These are phyloP conservation scores for Scedosporium aurantiacum DNA, from an alignment of 2,329 filamentous ascomycete species.

Conservation along the genomic window DNA sequence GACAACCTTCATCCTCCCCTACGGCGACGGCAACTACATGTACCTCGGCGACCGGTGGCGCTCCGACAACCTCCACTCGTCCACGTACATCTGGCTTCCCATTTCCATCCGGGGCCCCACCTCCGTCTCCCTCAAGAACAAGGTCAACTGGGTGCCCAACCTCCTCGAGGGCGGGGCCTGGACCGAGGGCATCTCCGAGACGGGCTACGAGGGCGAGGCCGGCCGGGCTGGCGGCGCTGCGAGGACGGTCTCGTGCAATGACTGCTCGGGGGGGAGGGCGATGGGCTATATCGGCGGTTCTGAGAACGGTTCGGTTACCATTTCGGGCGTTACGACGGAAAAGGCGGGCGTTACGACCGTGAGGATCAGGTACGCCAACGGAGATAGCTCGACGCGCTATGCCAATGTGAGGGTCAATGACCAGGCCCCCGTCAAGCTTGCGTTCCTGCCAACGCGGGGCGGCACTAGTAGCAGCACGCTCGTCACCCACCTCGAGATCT, in stretches of 20 bases:
- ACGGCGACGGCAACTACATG: constrained; percentile 29
- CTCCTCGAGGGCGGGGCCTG: constrained; percentile 31
- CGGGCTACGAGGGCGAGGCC: constrained; percentile 39
- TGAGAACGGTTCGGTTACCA: constrained; percentile 32
- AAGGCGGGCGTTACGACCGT: constrained; percentile 37
- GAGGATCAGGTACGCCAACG: constrained; percentile 44
- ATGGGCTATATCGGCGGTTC: constrained; percentile 46
- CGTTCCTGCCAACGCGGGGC: constrained; percentile 40
- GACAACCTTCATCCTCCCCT: constrained; percentile 45
- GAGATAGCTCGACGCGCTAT: constrained; percentile 39
- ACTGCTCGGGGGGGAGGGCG: constrained; percentile 36
- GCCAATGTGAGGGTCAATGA: constrained; percentile 47
- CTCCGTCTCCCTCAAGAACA: constrained; percentile 37
- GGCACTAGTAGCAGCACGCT: constrained; percentile 34
- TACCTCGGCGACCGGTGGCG: constrained; percentile 62
- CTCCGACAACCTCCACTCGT: constrained; percentile 44
- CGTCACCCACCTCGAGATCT: constrained; percentile 34
- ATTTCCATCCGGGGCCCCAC: constrained; percentile 37
- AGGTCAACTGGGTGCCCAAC: constrained; percentile 44
- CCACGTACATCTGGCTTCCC: constrained; percentile 56
- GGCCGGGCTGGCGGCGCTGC: constrained; percentile 34
- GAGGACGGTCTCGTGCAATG: constrained; percentile 31
- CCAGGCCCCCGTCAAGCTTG: constrained; percentile 30
- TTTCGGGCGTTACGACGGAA: constrained; percentile 32
- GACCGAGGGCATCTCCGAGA: constrained; percentile 32